Base-by-base conservation (phyloP, 129 eudicot species). In the Tagetes erecta region DNA sequence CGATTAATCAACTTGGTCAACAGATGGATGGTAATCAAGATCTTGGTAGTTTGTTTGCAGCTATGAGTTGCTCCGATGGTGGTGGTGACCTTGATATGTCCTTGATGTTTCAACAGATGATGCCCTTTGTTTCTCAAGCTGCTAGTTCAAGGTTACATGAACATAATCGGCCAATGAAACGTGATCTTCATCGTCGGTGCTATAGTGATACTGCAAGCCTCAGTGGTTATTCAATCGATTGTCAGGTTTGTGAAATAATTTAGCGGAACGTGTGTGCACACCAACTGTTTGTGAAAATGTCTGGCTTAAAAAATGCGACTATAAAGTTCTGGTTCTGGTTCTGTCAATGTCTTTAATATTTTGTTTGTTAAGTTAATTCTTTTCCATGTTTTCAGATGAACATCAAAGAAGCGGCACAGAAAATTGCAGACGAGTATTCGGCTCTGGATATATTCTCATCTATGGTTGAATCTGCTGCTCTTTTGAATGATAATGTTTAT, bases 121-220 rank as follows among this genome's bases (percentile, higher is more conserved):
- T 94, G 99, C 97, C 99, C 14, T 75, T 88, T 66, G 83, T 94
- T 68, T 85, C 96, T 74, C 91, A 87, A 44, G 86, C 87, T 20
- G 81, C 91, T 36, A 67, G 70, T 69, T 75, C 91, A 11, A 51
- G 75, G 58, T 49, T 63, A 49, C 76, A 73, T 71, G 76, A 79
- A 66, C 56, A 67, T 12, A 46, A 14, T 9, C 75, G 72, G 11
- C 70, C 81, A 5, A 13, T n/a, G 20, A 75, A 65, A 67, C 78
- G 27, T 40, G 77, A 66, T 37, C 63, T 40, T 67, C 87, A 64
- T 76, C 72, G 77, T 50, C 77, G 77, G 5, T 71, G 72, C 51
- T 71, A 39, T 2, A 71, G 77, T 71, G 77, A 71, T 41, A 78
- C 40, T 51, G 39, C 81, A 60, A 78, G 81, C 81, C 40, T 78